Evolutionary conservation across 805 yeast species (phyloP).

Genomic region (Sungouiella thailandica): DNA sequence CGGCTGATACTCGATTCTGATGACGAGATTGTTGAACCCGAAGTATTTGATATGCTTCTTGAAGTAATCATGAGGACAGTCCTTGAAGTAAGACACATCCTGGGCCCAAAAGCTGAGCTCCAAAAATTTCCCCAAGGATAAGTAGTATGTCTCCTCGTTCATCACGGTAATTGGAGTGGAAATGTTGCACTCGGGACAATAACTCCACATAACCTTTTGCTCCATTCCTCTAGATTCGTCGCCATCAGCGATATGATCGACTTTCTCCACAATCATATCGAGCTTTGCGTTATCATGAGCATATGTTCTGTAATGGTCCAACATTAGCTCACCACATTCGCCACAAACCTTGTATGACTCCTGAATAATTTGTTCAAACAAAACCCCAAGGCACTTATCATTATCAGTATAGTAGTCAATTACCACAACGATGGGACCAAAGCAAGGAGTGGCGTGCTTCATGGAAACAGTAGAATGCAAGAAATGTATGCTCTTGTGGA

Average conservation of each 20-base stretch:
- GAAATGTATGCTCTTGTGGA: conserved; percentile 74
- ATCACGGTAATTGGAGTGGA: conserved; percentile 75
- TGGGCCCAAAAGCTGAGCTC: conserved; percentile 76
- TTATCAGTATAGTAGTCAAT: conserved; percentile 88
- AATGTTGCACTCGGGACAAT: conserved; percentile 72
- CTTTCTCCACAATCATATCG: conserved; percentile 65
- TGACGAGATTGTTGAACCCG: conserved; percentile 72
- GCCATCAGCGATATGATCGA: conserved; percentile 16
- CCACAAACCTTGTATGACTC: conserved; percentile 66
- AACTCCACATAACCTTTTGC: conserved; percentile 85
- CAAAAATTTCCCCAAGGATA: conserved; percentile 88
- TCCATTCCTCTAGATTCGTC: conserved; percentile 27
- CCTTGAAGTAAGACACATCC: conserved; percentile 33
- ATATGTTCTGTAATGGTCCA: conserved; percentile 79
- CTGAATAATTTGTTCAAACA: conserved; percentile 70
- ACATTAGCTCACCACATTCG: conserved; percentile 69
- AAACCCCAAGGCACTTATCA: conserved; percentile 86
- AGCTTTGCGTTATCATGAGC: conserved; percentile 85
- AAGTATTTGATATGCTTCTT: conserved; percentile 81
- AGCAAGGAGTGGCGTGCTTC: conserved; percentile 84
- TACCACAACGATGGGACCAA: conserved; percentile 81
- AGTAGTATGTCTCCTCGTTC: conserved; percentile 84
- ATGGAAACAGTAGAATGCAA: conserved; percentile 79
- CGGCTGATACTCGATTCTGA: conserved; percentile 69
- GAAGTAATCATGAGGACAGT: conserved; percentile 76